Conservation (phyloP, 1,284 basidiomycete species). For the Wolfiporia cocos region DNA sequence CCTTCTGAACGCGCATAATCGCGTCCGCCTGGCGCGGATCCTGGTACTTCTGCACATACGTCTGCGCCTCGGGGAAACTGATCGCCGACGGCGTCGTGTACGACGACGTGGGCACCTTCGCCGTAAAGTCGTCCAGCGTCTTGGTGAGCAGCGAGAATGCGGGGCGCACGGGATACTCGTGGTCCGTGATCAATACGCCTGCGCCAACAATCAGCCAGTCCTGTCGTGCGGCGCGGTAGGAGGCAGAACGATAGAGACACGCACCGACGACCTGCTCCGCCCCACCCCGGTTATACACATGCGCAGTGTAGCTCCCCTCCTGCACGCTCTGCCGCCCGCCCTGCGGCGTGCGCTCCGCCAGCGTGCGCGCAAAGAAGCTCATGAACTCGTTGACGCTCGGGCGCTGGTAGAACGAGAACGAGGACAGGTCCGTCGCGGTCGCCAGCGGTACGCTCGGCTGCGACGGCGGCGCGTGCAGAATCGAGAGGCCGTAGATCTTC, state of each 20-base stretch:
- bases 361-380: constrained; percentile 89
- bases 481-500: constrained; percentile 69
- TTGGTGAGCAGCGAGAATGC: constrained; percentile 96
- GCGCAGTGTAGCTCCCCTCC: constrained; percentile 92
- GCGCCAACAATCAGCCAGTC: constrained; percentile 4
- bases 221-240: background rate
- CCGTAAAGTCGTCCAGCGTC: constrained; percentile 88
- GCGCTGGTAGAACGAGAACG: constrained; percentile 93
- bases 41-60: constrained; percentile 92
- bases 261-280: constrained; percentile 74
- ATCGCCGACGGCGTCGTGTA: constrained; percentile 59
- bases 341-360: constrained; percentile 83
- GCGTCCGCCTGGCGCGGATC: constrained; percentile 97
- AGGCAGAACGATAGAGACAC: constrained; percentile 19
- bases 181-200: constrained; percentile 92
- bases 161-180: constrained; percentile 94
- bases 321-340: constrained; percentile 92
- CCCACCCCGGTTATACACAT: constrained; percentile 87
- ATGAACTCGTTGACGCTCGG: constrained; percentile 86
- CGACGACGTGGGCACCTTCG: constrained; percentile 69
- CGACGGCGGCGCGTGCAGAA: constrained; percentile 52
- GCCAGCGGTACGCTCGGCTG: constrained; percentile 62
- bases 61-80: constrained; percentile 67
- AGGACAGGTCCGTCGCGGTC: constrained; percentile 79
- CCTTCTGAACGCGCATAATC: constrained; percentile 98